phyloP scores from a whole-genome alignment of 345 rosid species.

The Hibiscus mutabilis region DNA sequence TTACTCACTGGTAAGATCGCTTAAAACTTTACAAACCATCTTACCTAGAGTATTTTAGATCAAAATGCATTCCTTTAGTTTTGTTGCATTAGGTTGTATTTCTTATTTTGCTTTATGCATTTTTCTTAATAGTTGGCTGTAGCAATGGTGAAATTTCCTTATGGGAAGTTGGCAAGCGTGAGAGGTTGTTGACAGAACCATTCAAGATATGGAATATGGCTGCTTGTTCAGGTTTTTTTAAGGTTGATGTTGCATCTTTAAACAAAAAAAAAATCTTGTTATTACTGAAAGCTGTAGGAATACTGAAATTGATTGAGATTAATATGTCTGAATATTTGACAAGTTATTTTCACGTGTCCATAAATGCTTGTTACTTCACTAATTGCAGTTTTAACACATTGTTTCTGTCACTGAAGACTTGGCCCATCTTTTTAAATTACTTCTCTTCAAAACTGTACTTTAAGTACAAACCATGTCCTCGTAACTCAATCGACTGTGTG shows the following conservation, averaged over 20 bases:
- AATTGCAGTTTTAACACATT: not conserved
- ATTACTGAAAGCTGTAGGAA: not conserved
- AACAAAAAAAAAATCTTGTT: not conserved
- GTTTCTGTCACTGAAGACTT: not conserved
- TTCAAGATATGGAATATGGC: constrained; percentile 47
- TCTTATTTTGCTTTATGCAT: constrained; percentile 11
- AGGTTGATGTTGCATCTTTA: constrained; percentile 27
- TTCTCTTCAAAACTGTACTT: not conserved
- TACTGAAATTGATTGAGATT: not conserved
- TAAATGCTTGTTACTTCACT: not conserved
- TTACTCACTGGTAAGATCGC: constrained; percentile 50
- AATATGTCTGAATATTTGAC: not conserved
- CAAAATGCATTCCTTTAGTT: not conserved
- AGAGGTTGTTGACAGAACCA: constrained; percentile 48
- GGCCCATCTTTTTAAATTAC: not conserved
- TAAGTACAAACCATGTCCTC: not conserved
- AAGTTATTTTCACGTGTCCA: not conserved
- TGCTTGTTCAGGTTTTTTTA: constrained; percentile 37
- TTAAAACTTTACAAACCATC: not conserved
- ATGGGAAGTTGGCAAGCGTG: constrained; percentile 52
- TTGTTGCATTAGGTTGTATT: not conserved
- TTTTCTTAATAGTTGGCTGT: constrained; percentile 46
- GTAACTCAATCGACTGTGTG: not conserved
- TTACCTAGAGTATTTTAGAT: not conserved
- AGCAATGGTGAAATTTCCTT: constrained; percentile 56